Base-by-base conservation (phyloP, 2,329 filamentous ascomycete genomes). In the Mollisia scopiformis region DNA sequence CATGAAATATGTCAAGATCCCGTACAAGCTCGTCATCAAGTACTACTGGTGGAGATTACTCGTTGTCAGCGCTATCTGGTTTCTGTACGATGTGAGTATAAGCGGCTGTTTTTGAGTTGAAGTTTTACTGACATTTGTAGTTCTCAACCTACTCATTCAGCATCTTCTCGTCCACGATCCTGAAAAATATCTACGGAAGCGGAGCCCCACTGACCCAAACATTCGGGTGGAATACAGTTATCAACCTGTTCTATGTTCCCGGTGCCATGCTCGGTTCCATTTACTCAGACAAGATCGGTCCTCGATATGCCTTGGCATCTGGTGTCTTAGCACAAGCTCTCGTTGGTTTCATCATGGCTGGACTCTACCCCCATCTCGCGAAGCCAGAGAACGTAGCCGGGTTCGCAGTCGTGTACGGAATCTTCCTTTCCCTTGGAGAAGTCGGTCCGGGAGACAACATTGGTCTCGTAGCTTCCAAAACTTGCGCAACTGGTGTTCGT, bases 401-500 rank as follows among this genome's bases (percentile, higher is more conserved):
- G 0, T 96, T 95, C 68, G 88, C 91, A 1, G 88, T 93, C 5
- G 85, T 94, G 2, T 94, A 93, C 68, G 91, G 87, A 16, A 81
- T 95, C 65, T 95, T 95, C 78, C 79, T 92, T 1, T 84, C 88
- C 0, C 81, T 94, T 1, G 91, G 91, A 53, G 92, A 95, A 74
- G 77, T 96, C 41, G 93, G 93, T 0, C 92, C 93, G 0, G 93
- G 93, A 13, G 91, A 97, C 79, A 97, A 97, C 74, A 96, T 97
- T 68, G 93, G 93, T 2, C 83, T 97, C 0, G 76, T 96, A 30
- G 93, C 93, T 0, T 90, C 90, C 50, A 97, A 97, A 80, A 93
- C 91, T 1, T 93, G 88, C 69, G 92, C 93, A 0, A 97, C 93
- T 4, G 89, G 90, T 19, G 88, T 97, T n/a, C 85, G 93, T 39